Conservation (phyloP, 306 rosid genomes). For the Acacia melanoxylon region DNA sequence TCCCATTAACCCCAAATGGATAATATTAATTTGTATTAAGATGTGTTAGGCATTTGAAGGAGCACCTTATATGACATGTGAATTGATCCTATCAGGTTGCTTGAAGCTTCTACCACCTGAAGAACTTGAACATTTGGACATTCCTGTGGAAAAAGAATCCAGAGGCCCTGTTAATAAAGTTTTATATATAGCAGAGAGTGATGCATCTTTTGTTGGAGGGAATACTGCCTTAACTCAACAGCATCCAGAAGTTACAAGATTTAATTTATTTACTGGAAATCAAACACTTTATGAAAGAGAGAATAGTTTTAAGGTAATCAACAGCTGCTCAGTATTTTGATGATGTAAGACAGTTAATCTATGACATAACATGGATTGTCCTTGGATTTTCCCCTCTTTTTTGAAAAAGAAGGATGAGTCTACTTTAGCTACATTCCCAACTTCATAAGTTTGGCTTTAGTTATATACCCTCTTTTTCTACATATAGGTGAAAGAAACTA, state of each 20-base stretch:
- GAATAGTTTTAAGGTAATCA: conserved; percentile 72
- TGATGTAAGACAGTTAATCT: conserved; percentile 11
- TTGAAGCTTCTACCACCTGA: conserved; percentile 76
- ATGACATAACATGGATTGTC: background rate
- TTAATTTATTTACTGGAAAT: conserved; percentile 87
- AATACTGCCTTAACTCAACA: conserved; percentile 44
- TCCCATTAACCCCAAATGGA: background rate
- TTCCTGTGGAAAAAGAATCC: conserved; percentile 48
- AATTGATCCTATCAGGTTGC: conserved; percentile 64
- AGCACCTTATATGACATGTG: conserved; percentile 5
- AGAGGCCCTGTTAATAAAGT: conserved; percentile 47
- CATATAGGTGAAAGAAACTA: conserved; percentile 64
- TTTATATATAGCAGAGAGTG: conserved; percentile 54
- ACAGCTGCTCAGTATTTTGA: conserved; percentile 31
- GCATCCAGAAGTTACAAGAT: conserved; percentile 46
- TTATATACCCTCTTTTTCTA: conserved; percentile 34
- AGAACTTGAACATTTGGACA: conserved; percentile 77
- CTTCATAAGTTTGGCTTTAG: conserved; percentile 25
- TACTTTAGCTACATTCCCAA: background rate
- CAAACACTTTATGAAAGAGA: conserved; percentile 80
- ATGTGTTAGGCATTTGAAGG: background rate
- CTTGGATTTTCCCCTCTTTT: background rate
- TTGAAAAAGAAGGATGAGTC: background rate
- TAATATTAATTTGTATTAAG: background rate
- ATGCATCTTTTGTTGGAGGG: conserved; percentile 37